Evolutionary conservation across 805 yeast species (phyloP).

Genomic region (Suhomyces kilbournensis): DNA sequence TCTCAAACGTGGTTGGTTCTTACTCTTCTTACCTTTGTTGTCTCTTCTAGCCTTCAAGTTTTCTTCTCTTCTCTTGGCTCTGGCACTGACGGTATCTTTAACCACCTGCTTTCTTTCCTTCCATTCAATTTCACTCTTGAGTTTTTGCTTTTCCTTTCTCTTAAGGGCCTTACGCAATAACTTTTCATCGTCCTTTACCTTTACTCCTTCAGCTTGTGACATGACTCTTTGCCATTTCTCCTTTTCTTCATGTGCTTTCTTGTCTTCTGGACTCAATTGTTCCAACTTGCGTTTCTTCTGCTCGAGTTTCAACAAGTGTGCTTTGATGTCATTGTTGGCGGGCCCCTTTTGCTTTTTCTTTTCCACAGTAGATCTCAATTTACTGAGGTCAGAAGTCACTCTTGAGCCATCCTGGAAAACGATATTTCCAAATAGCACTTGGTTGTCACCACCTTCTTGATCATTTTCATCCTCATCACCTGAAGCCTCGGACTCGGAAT

Average conservation of each 20-base stretch:
- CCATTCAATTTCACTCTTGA: slow-evolving; percentile 91
- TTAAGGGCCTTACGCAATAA: slow-evolving; percentile 81
- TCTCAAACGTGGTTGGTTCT: slow-evolving; percentile 67
- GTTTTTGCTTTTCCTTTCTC: slow-evolving; percentile 77
- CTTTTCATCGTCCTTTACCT: slow-evolving; percentile 86
- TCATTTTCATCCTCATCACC: slow-evolving; percentile 20
- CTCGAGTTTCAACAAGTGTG: slow-evolving; percentile 75
- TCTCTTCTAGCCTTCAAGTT: slow-evolving; percentile 83
- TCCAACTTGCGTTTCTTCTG: slow-evolving; percentile 64
- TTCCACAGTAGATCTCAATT: slow-evolving; percentile 47
- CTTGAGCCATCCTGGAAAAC: slow-evolving; percentile 78
- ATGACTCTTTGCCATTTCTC: slow-evolving; percentile 82
- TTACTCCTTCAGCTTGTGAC: slow-evolving; percentile 83
- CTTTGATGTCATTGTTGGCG: slow-evolving; percentile 75
- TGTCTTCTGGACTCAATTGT: slow-evolving; percentile 57
- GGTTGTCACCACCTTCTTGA: slow-evolving; percentile 27
- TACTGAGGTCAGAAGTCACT: slow-evolving; percentile 68
- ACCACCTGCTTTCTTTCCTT: slow-evolving; percentile 81
- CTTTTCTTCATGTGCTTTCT: slow-evolving; percentile 61
- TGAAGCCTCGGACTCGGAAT: slow-evolving; percentile 14
- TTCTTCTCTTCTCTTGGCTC: slow-evolving; percentile 86
- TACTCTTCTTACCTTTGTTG: slow-evolving; percentile 76
- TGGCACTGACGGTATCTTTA: slow-evolving; percentile 66
- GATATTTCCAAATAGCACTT: slow-evolving; percentile 75
- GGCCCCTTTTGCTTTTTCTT: slow-evolving; percentile 74